phyloP scores from a whole-genome alignment of 108 stramenopile genomes.

The Ochromonas danica region DNA sequence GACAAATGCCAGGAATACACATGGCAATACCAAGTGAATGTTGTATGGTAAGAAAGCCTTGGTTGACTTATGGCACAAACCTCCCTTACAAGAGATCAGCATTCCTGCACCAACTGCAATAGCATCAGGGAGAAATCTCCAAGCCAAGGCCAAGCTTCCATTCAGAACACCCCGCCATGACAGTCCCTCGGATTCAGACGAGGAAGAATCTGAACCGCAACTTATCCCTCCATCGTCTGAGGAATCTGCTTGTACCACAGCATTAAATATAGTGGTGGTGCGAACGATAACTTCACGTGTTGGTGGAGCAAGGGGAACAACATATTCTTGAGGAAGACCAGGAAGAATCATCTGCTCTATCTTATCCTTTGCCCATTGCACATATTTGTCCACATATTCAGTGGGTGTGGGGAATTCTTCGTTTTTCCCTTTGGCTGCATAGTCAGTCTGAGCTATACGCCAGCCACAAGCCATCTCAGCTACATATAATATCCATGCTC shows the following conservation, averaged over 20 bases:
- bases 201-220: too few relatives aligned
- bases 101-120: not conserved
- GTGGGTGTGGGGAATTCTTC: too few relatives aligned
- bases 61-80: not conserved
- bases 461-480: too few relatives aligned
- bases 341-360: too few relatives aligned
- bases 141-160: not conserved
- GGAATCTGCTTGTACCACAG: not conserved
- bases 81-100: not conserved
- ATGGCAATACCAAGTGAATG: not conserved
- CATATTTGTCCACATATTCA: too few relatives aligned
- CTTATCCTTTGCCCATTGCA: too few relatives aligned
- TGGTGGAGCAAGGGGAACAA: not conserved
- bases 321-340: not conserved
- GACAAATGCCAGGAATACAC: not conserved
- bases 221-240: too few relatives aligned
- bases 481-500: too few relatives aligned
- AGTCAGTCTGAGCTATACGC: too few relatives aligned
- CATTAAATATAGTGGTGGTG: not conserved
- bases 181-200: too few relatives aligned
- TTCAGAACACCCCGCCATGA: too few relatives aligned
- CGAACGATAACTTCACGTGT: not conserved
- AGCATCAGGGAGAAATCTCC: constrained; percentile 4
- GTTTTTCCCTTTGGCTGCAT: too few relatives aligned
- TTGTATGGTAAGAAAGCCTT: not conserved